Base-by-base conservation (phyloP, 768 basidiomycete species). In the Cantharellus anzutake region DNA sequence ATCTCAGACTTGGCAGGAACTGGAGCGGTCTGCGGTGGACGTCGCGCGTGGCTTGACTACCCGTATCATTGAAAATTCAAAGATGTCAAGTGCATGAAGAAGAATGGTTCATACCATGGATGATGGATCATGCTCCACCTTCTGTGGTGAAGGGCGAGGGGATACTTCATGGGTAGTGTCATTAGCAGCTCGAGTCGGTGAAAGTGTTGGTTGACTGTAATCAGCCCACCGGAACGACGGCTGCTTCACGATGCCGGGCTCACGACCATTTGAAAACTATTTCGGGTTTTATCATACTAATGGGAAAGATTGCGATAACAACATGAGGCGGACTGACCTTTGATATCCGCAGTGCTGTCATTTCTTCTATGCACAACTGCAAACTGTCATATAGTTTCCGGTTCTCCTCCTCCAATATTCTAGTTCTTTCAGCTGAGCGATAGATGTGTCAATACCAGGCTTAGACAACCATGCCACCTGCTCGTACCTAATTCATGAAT, bases 161-260 rank as follows among this genome's bases (percentile, higher is more conserved):
- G 86, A 88, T 62, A 29, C 20, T 29, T 89, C 86, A 60, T 65
- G 41, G 41, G 40, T 55, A n/a, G 70, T 68, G n/a, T 64, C 65
- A 44, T 78, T 70, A 50, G 82, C 81, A 40, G 76, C 71, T 70
- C 86, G 88, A 34, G 88, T 92, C 37, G 89, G 89, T 20, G 89
- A 91, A 63, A 80, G 80, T 60, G 80, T 71, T 2, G 84, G 80
- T 67, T 86, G 84, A 39, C 82, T 79, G 62, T 81, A 90, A 60
- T 82, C 77, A 0, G 86, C 86, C 89, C 89, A 92, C 67, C 89
- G 89, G 71, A 90, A 88, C 11, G 89, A 89, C 39, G 82, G 80
- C 66, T 87, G 86, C 59, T 86, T 77, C 57, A 73, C 75, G 29
- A 91, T 70, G 2, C 80, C 70, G 57, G 73, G 76, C 14, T 73